Base-by-base conservation (phyloP, 257 asterid genomes). In the Fraxinus quadrangulata region DNA sequence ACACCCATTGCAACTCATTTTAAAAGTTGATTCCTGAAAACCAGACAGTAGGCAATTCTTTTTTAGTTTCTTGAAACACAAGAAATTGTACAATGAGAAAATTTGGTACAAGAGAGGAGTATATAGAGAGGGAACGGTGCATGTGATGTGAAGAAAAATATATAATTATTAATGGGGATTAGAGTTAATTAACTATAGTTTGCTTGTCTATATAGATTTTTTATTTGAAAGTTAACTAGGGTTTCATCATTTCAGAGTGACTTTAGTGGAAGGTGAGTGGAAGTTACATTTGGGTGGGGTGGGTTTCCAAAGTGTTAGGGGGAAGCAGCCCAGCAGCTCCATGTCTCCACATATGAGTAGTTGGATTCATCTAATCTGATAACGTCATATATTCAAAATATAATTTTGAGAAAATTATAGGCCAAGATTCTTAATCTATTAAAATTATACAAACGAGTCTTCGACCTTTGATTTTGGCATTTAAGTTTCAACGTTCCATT, bases 1-100 rank as follows among this genome's bases (percentile, higher is more conserved):
- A 70, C 98, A 93, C 3, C 98, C 98, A 72, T 91, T 93, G 88
- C 98, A 93, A 37, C 98, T 93, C 96, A 92, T 91, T 11, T 67
- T 75, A n/a, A 59, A 28, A 26, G 24, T 40, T 39, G 31, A 47
- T 13, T 13, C 21, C 19, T 49, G n/a, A 16, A 54, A 17, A 54
- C 11, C 65, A 54, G n/a, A n/a, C 12, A 19, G 11, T 54, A n/a
- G 5, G 24, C n/a, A 47, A 4, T 1, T 54, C 6, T 17, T 54
- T 54, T 4, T 54, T 1, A 54, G 12, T 54, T 54, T 54, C 65
- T 54, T 54, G 65, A 54, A 54, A 54, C 26, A 51, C 61, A 51
- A 14, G 61, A 51, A 51, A 14, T 51, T 51, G 61, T 14, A 51
- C 8, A 54, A 54, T 54, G 65, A 19, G 65, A 54, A 11, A 30